Evolutionary conservation across 2,329 filamentous ascomycete genomes (phyloP), one percentile per base, ranked within the genome.

Genomic region (Talaromyces sp.): DNA sequence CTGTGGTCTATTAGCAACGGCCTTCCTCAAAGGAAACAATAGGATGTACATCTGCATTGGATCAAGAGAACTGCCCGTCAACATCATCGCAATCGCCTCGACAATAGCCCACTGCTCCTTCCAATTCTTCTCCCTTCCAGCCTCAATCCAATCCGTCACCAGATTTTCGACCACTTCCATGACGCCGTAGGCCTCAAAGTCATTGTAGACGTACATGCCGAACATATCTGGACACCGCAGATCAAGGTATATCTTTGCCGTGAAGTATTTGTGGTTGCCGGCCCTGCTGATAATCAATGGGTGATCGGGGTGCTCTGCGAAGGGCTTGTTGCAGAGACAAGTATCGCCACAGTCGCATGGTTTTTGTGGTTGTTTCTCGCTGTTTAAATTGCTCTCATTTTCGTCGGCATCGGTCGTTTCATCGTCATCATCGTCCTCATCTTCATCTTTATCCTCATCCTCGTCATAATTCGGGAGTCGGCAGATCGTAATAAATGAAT

Each of bases 111-210:
- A 81, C 66, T 78, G 72, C 65, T 78, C 76, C 57, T 72, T 74
- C 77, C 75, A 77, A 39, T 76, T 69, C 22, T 69, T 70, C 8
- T 68, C 66, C 33, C 33, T n/a, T n/a, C 33, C 19, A 3, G 73
- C 77, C 61, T 80, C 76, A 3, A 71, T 68, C 48, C 79, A 81
- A 59, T 81, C 76, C 6, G 80, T 69, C 1, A 83, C 50, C 6
- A 76, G 65, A 60, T 83, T 83, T 68, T 83, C 73, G 4, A 82
- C 27, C 0, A 80, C 67, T 70, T 84, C 80, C 0, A 83, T 48
- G 8, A 72, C 60, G 1, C 81, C 81, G 52, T 80, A 82, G 3
- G 65, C 71, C 5, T 60, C 68, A 56, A 78, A 78, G 66, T 82
- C 78, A 60, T 82, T 83, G 69, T 75, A 82, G 2, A 76, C 76